These are phyloP conservation scores for Cercospora sojina DNA, from an alignment of 2,329 filamentous ascomycete genomes.

Conservation along the genomic window DNA sequence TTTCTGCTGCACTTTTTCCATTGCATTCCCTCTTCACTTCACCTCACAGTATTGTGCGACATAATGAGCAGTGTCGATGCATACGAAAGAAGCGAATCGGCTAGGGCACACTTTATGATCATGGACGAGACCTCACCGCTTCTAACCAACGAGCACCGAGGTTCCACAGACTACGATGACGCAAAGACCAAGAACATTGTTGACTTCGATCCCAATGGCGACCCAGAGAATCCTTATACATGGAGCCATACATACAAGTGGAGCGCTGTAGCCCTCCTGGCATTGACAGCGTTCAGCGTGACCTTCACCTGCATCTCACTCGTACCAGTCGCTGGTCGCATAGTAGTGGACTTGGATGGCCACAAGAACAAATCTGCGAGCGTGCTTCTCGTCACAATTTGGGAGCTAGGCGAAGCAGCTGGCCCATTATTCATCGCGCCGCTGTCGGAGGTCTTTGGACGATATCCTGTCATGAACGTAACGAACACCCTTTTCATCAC, in stretches of 20 bases:
- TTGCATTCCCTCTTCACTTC: not conserved
- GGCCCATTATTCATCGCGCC: conserved; percentile 49
- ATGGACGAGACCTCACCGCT: conserved; percentile 24
- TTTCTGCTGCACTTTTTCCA: conserved; percentile 4
- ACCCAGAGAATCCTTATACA: conserved; percentile 54
- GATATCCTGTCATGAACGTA: conserved; percentile 41
- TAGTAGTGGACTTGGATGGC: conserved; percentile 31
- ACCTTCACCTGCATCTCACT: conserved; percentile 38
- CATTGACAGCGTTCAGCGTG: conserved; percentile 57
- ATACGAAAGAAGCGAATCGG: not conserved
- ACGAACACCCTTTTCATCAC: conserved; percentile 49
- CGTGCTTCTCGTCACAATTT: conserved; percentile 49
- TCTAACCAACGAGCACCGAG: conserved; percentile 7
- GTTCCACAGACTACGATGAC: conserved; percentile 12
- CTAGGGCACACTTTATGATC: not conserved
- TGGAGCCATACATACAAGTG: conserved; percentile 54
- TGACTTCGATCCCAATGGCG: conserved; percentile 48
- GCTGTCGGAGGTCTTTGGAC: conserved; percentile 47
- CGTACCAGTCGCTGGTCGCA: conserved; percentile 33
- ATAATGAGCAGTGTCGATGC: not conserved
- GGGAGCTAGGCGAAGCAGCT: conserved; percentile 51
- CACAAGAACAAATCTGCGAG: conserved; percentile 26
- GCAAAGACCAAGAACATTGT: conserved; percentile 34
- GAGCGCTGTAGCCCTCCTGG: conserved; percentile 54
- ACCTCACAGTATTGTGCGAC: conserved; percentile 7